Evolutionary conservation across 2,329 filamentous ascomycete genomes (phyloP).

Genomic region (Pseudocercospora macadamiae): DNA sequence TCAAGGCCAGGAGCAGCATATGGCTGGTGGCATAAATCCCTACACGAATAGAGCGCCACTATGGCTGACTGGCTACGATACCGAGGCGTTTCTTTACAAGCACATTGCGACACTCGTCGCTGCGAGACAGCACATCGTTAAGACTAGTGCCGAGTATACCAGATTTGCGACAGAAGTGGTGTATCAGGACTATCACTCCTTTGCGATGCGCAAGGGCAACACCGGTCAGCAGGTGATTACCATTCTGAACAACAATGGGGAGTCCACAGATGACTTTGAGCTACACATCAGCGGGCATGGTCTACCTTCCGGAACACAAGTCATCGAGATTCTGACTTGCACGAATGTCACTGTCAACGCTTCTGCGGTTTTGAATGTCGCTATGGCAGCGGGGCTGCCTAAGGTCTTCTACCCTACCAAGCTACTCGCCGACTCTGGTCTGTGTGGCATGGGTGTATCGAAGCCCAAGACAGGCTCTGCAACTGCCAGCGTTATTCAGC

Average conservation of each 20-base stretch:
- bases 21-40: conserved; percentile 35
- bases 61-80: conserved; percentile 46
- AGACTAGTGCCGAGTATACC: conserved; percentile 43
- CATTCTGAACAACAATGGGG: conserved; percentile 48
- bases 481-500: not conserved
- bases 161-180: conserved; percentile 47
- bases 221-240: conserved; percentile 47
- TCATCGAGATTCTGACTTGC: conserved; percentile 42
- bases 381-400: conserved; percentile 41
- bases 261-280: conserved; percentile 35
- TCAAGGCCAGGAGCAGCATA: conserved; percentile 48
- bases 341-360: conserved; percentile 31
- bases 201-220: conserved; percentile 51
- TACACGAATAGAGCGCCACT: conserved; percentile 43
- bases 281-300: conserved; percentile 41
- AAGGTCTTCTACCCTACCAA: conserved; percentile 38
- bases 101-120: conserved; percentile 44
- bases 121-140: conserved; percentile 48
- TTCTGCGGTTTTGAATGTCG: conserved; percentile 34
- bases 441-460: conserved; percentile 27
- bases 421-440: conserved; percentile 28
- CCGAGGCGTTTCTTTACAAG: conserved; percentile 45
- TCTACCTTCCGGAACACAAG: conserved; percentile 29
- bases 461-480: not conserved
- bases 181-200: conserved; percentile 47